Evolutionary conservation across 2,329 filamentous ascomycete species (phyloP).

Genomic region (Myriosclerotinia duriaeana): DNA sequence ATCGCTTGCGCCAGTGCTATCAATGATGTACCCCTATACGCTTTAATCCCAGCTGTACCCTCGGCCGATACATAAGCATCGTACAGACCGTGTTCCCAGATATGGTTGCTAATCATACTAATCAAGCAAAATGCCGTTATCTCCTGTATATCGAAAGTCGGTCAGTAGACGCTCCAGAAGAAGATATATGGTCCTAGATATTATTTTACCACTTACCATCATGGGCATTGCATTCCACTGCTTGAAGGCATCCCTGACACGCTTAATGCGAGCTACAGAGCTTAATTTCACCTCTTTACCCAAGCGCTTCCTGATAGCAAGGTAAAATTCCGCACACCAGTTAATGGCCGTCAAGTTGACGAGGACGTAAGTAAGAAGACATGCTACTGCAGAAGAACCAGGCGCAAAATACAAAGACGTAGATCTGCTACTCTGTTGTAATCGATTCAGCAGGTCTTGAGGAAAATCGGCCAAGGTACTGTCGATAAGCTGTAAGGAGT

Average conservation of each 20-base stretch:
- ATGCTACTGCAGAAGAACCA: not conserved
- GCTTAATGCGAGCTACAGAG: not conserved
- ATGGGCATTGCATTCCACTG: not conserved
- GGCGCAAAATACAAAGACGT: not conserved
- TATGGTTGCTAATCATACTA: not conserved
- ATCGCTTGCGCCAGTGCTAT: not conserved
- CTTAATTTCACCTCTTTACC: not conserved
- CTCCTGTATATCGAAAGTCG: not conserved
- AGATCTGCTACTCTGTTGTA: not conserved
- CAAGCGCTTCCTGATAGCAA: not conserved
- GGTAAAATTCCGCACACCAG: not conserved
- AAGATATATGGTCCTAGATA: not conserved
- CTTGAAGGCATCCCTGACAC: not conserved
- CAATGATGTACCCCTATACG: not conserved
- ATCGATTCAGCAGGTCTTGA: not conserved
- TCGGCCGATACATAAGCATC: not conserved
- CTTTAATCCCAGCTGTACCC: not conserved
- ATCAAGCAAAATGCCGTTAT: not conserved
- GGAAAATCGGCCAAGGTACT: not conserved
- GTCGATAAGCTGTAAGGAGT: not conserved
- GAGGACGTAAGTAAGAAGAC: not conserved
- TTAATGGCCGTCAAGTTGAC: not conserved
- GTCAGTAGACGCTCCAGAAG: not conserved
- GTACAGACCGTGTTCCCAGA: too few species aligned
- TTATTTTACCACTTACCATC: not conserved